Conservation (phyloP, 2,329 filamentous ascomycete genomes). For the Daldinia sp. region DNA sequence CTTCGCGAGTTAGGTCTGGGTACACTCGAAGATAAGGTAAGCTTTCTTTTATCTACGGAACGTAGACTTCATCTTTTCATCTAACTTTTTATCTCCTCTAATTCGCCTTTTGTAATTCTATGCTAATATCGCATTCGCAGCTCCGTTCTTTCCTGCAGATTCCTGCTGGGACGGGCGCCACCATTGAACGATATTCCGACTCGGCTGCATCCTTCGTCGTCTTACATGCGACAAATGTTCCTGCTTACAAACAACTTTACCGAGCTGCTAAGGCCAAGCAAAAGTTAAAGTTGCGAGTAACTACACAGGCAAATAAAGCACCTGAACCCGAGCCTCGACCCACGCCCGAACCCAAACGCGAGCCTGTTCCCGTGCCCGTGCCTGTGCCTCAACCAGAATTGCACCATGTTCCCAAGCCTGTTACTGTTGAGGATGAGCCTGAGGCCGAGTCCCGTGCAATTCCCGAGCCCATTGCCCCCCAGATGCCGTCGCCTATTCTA, state of each 20-base stretch:
- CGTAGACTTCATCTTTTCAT: background rate
- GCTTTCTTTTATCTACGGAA: constrained; percentile 48
- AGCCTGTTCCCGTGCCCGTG: constrained; percentile 61
- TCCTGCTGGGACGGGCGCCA: constrained; percentile 68
- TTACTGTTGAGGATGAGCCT: constrained; percentile 39
- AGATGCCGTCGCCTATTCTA: constrained; percentile 3
- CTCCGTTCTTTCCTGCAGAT: constrained; percentile 77
- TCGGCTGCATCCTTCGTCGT: constrained; percentile 84
- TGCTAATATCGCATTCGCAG: constrained; percentile 56
- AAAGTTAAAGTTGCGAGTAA: constrained; percentile 90
- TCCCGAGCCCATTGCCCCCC: constrained; percentile 9
- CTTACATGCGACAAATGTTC: constrained; percentile 80
- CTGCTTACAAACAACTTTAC: constrained; percentile 96
- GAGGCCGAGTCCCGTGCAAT: constrained; percentile 35
- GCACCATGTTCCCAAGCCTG: constrained; percentile 41
- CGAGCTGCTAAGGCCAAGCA: constrained; percentile 97
- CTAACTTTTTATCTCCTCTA: background rate
- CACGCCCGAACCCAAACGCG: constrained; percentile 60
- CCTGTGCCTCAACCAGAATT: constrained; percentile 58
- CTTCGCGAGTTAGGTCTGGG: constrained; percentile 83
- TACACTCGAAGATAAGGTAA: constrained; percentile 85
- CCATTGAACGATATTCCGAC: constrained; percentile 95
- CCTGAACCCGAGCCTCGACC: constrained; percentile 51
- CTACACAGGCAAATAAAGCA: constrained; percentile 53
- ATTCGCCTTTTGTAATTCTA: background rate